Conservation (phyloP, 345 rosid genomes). For the Eucalyptus pauciflora region DNA sequence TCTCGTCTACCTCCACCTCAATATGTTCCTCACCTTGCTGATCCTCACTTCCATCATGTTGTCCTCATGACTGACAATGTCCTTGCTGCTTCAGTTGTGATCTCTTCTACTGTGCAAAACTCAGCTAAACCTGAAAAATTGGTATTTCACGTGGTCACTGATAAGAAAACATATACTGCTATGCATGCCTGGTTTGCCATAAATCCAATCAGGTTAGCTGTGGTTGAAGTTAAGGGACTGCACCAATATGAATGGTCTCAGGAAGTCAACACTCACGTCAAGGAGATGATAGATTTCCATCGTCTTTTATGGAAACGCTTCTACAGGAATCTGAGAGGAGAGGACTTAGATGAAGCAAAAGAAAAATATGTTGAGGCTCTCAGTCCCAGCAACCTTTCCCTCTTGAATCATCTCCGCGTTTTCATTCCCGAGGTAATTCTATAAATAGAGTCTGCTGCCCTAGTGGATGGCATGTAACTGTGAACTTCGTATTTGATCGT, state of each 20-base stretch:
- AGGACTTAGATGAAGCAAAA: constrained; percentile 25
- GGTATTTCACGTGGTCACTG: constrained; percentile 86
- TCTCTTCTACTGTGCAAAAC: constrained; percentile 59
- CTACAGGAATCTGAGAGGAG: constrained; percentile 42
- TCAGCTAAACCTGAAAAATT: constrained; percentile 55
- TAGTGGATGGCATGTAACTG: not conserved
- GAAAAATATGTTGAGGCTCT: constrained; percentile 38
- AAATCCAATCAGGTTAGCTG: constrained; percentile 49
- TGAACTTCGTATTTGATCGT: constrained; percentile 4
- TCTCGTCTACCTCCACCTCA: constrained; percentile 74
- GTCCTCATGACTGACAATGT: constrained; percentile 82
- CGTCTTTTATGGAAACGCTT: constrained; percentile 53
- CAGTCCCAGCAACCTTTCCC: constrained; percentile 55
- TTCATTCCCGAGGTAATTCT: constrained; percentile 64
- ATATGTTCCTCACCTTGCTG: constrained; percentile 51
- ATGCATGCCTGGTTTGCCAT: constrained; percentile 98
- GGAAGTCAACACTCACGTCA: constrained; percentile 57
- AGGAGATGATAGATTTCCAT: constrained; percentile 65
- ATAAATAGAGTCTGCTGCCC: not conserved
- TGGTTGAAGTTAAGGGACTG: constrained; percentile 87
- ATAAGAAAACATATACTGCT: constrained; percentile 82
- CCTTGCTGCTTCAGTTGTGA: constrained; percentile 83
- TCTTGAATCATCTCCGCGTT: constrained; percentile 78
- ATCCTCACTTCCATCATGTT: constrained; percentile 62
- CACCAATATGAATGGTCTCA: constrained; percentile 89